Evolutionary conservation across 148 eudicot genomes (phyloP), one percentile per base, ranked within the genome.

Genomic region (Chenopodium quinoa): DNA sequence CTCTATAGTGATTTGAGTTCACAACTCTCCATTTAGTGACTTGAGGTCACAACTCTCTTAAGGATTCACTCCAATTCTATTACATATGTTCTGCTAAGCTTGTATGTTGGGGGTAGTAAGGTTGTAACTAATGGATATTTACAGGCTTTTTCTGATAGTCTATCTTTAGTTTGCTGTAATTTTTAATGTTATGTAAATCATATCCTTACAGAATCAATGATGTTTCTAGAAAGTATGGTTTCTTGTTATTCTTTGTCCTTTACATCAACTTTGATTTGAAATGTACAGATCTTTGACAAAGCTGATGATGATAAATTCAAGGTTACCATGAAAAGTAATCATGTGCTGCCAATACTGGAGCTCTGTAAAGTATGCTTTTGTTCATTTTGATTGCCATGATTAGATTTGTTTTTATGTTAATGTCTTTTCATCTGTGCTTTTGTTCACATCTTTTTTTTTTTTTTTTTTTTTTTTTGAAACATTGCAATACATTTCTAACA

Each of bases 301-400:
- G 85, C 85, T 84, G 87, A 85, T 71, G 84, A 86, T 86, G 93
- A 90, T 66, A 89, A 90, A 85, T 82, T 84, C 85, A 91, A 91
- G 82, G 86, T 96, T 65, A 62, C 85, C 67, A 76, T 96, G 88
- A 92, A 87, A 88, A 92, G 98, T 75, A 94, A 92, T 87, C 93
- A 90, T 58, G 89, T 93, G 47, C 89, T 89, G 74, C 95, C 99
- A 62, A 79, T 96, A 62, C 86, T 96, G 37, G 99, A 96, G 86
- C 88, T 90, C 34, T 96, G 99, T 79, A 93, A 91, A 90, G 99
- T 96, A 88, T 78, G 82, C 44, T 69, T 56, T 75, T 47, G 12
- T 58, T 0, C 46, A 20, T 60, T 68, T 71, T 40, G 65, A 12
- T 19, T 20, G 37, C 40, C 47, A 7, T 70, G 31, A 20, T 75